A percentile compares a stretch with the other conserved stretches of the same genome.
Evolutionary conservation across 2,329 filamentous ascomycete species (phyloP).

Genomic region (Sporothrix globosa): DNA sequence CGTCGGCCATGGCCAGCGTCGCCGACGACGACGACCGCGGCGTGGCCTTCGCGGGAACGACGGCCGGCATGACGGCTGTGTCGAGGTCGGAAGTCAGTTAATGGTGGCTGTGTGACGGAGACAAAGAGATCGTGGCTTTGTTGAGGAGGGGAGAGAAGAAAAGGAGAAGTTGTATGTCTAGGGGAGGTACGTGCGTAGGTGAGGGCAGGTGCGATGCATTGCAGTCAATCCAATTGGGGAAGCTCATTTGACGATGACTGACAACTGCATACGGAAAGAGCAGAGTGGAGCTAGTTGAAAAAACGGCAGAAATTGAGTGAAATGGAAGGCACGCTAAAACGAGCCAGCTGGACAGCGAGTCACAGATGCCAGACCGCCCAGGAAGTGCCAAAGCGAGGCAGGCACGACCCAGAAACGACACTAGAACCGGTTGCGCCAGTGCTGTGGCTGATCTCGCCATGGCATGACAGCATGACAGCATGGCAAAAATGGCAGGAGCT

Average conservation of each 20-base stretch:
- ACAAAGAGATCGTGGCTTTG: background rate
- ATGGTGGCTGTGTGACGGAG: background rate
- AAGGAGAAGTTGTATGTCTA: background rate
- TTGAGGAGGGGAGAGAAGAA: background rate
- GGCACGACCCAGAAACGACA: slow-evolving; percentile 3
- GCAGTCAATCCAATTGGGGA: slow-evolving; percentile 11
- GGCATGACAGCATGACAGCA: slow-evolving; percentile 8
- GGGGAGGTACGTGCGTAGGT: background rate
- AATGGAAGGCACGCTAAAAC: background rate
- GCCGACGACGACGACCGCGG: slow-evolving; percentile 34
- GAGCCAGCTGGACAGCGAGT: slow-evolving; percentile 5
- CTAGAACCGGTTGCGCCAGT: slow-evolving; percentile 25
- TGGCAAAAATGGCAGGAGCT: background rate
- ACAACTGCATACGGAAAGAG: background rate
- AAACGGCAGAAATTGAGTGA: background rate
- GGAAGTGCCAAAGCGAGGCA: background rate
- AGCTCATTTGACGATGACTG: slow-evolving; percentile 22
- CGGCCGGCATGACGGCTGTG: slow-evolving; percentile 33
- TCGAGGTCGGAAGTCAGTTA: background rate
- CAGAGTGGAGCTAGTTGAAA: slow-evolving; percentile 8
- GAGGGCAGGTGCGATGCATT: background rate
- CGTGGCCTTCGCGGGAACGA: slow-evolving; percentile 24
- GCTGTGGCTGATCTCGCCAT: slow-evolving; percentile 31
- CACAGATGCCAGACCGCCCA: background rate
- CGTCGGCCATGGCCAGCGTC: slow-evolving; percentile 33